Conservation (phyloP, 2,329 filamentous ascomycete genomes). For the Stromatinia cepivora region DNA sequence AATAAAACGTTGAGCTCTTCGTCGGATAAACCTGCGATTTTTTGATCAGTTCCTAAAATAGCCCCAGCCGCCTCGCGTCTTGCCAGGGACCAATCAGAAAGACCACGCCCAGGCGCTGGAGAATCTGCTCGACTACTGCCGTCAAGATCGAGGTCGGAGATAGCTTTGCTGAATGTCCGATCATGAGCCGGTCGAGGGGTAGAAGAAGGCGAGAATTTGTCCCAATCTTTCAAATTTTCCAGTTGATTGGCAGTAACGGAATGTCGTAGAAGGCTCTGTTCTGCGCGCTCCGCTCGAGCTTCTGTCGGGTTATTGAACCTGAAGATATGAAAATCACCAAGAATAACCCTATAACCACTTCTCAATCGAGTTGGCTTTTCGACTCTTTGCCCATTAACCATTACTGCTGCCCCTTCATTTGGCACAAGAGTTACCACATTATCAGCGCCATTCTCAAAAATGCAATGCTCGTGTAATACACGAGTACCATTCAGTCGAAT, state of each 20-base stretch:
- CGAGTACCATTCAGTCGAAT: constrained; percentile 92
- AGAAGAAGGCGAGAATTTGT: constrained; percentile 63
- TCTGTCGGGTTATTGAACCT: constrained; percentile 98
- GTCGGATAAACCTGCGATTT: constrained; percentile 84
- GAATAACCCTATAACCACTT: constrained; percentile 90
- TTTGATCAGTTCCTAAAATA: constrained; percentile 86
- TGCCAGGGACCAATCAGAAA: constrained; percentile 92
- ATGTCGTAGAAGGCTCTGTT: constrained; percentile 83
- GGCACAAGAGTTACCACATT: constrained; percentile 91
- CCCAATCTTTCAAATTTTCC: constrained; percentile 52
- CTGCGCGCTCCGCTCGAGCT: constrained; percentile 85
- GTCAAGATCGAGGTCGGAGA: constrained; percentile 72
- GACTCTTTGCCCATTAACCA: constrained; percentile 94
- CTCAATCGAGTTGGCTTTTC: constrained; percentile 81
- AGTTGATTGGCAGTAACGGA: constrained; percentile 67
- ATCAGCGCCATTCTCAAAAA: constrained; percentile 81
- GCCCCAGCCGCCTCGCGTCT: constrained; percentile 90
- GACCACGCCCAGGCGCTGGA: constrained; percentile 67
- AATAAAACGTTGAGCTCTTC: constrained; percentile 93
- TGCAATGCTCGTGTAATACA: constrained; percentile 89
- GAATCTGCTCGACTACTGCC: constrained; percentile 73
- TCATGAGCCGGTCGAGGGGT: constrained; percentile 68
- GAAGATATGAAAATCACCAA: constrained; percentile 98
- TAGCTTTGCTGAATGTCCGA: constrained; percentile 72
- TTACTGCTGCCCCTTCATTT: constrained; percentile 88